Base-by-base conservation (phyloP, 768 basidiomycete genomes). In the Polyporus arcularius region DNA sequence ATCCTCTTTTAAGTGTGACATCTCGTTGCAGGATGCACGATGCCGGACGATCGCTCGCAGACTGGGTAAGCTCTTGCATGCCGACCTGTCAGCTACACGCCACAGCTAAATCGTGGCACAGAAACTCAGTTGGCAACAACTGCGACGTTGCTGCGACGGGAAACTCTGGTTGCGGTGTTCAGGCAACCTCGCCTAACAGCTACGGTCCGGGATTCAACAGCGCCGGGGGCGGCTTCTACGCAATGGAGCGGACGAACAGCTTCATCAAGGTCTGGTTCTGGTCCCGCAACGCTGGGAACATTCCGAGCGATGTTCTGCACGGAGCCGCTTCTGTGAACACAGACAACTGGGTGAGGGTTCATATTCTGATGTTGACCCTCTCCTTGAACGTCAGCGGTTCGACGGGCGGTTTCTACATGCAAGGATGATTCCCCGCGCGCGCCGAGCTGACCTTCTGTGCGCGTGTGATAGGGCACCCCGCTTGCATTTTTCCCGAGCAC, bases 241-340 rank as follows among this genome's bases (percentile, higher is more conserved):
- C 86, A 0, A 75, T 88, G 67, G 85, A 88, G 68, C 79, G 87
- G 31, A 85, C 86, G 0, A 62, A 71, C 26, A 66, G 68, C 4
- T 83, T 78, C 68, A 83, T 90, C 68, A 87, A 85, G 62, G 76
- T 89, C 47, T 91, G 85, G 83, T 90, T 88, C 74, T 91, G 87
- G 86, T 76, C 85, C 1, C 79, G 86, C 48, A 73, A 71, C 47
- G 76, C 71, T 43, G 72, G 67, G 11, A 67, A 64, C 35, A 74
- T 83, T 21, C 86, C 85, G 1, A 62, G 70, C 6, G 85, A 82
- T 62, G 77, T 86, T 16, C 32, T 26, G 11, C 70, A 60, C 35
- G 84, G 82, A 4, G 74, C 71, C 0, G 66, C 66, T 16, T 65
- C 65, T 1, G 75, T 86, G 21, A 73, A 84, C 68, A 84, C 86